phyloP scores from a whole-genome alignment of 176 grass and related monocot genomes.

The Chrysopogon serrulatus region DNA sequence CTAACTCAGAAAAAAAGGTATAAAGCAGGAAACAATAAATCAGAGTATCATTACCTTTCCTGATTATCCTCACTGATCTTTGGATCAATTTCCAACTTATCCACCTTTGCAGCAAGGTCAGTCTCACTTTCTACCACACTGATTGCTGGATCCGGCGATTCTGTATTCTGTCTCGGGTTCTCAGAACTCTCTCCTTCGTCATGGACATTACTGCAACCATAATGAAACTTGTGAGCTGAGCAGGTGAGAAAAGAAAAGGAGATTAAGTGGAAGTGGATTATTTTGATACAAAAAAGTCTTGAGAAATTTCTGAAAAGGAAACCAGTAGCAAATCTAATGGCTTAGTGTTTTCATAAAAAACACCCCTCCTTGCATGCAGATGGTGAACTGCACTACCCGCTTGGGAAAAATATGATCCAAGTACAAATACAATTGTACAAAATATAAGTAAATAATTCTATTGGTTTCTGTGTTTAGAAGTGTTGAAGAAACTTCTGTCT shows the following conservation, averaged over 20 bases:
- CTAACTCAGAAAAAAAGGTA: no score
- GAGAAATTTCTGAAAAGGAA: neutral
- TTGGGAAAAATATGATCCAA: neutral
- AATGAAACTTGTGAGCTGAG: neutral
- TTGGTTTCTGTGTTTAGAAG: neutral
- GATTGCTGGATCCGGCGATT: neutral
- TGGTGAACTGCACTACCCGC: neutral
- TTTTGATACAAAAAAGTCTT: neutral
- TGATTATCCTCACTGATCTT: neutral
- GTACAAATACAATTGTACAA: neutral
- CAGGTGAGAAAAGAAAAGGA: neutral
- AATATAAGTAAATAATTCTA: neutral
- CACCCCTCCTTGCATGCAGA: neutral
- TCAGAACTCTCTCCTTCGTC: neutral
- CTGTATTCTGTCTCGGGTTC: neutral
- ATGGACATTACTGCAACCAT: neutral
- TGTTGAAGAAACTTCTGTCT: neutral
- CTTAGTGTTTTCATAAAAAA: neutral
- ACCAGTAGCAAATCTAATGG: neutral
- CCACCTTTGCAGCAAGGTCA: neutral
- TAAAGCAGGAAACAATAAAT: neutral
- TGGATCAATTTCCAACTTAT: neutral
- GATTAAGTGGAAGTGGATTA: neutral
- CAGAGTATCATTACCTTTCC: neutral
- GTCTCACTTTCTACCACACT: neutral